These are phyloP conservation scores for Fraxinus greggii DNA, from an alignment of 305 asterid genomes.

Conservation along the genomic window DNA sequence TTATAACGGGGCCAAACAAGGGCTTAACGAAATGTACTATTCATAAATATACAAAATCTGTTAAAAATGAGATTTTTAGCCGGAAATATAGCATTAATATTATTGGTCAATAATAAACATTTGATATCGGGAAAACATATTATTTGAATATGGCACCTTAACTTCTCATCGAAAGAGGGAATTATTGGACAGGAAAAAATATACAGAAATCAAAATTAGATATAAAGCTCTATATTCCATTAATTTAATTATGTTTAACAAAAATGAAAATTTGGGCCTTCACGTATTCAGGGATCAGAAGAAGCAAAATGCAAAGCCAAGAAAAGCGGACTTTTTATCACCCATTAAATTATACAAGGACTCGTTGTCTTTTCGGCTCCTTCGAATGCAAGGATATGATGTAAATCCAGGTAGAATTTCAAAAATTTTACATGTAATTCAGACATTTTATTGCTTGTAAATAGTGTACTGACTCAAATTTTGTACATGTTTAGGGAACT, in stretches of 20 bases:
- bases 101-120: too few species aligned
- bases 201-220: neutral
- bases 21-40: too few species aligned
- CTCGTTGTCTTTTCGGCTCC: conserved; percentile 62
- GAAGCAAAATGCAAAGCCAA: conserved; percentile 9
- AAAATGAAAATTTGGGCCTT: neutral
- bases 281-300: conserved; percentile 23
- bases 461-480: neutral
- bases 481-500: conserved; percentile 32
- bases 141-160: neutral
- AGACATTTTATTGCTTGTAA: neutral
- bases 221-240: too few species aligned
- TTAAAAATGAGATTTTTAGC: too few species aligned
- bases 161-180: neutral
- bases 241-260: neutral
- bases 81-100: too few species aligned
- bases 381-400: conserved; percentile 48
- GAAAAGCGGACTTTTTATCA: conserved; percentile 1
- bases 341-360: conserved; percentile 46
- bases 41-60: too few species aligned
- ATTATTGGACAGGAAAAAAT: neutral
- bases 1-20: too few species aligned
- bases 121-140: neutral
- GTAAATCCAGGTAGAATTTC: conserved; percentile 37
- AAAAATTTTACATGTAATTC: neutral